A percentile compares a stretch with the other conserved stretches of the same genome.
These are phyloP conservation scores for Syncephalis fuscata DNA, from an alignment of 371 early-diverging fungal genomes.

Conservation along the genomic window DNA sequence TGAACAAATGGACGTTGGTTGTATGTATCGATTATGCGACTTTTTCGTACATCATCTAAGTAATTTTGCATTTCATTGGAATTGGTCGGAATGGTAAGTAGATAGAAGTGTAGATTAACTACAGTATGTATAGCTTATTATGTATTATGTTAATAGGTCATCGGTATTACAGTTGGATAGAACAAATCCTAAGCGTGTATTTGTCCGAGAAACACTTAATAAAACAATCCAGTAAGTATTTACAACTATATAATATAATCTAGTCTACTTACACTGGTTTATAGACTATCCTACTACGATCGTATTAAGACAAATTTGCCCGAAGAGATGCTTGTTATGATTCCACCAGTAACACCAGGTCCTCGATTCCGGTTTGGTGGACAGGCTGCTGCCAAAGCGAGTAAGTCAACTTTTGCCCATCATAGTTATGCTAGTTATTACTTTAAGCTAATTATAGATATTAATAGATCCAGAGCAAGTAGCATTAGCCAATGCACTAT, in stretches of 20 bases:
- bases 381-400: background rate
- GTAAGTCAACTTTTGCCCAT: background rate
- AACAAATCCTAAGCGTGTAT: slow-evolving; percentile 29
- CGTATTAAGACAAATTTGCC: slow-evolving; percentile 65
- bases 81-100: slow-evolving; percentile 71
- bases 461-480: too few species aligned
- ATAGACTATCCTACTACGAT: slow-evolving; percentile 75
- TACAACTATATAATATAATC: background rate
- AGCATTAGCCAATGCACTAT: too few species aligned
- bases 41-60: slow-evolving; percentile 86
- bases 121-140: background rate
- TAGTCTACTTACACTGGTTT: slow-evolving; percentile 6
- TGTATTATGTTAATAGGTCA: slow-evolving; percentile 16
- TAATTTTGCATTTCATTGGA: slow-evolving; percentile 85
- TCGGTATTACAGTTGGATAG: slow-evolving; percentile 19
- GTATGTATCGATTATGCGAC: slow-evolving; percentile 54
- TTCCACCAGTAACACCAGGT: slow-evolving; percentile 46
- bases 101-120: too few species aligned
- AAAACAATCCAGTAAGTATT: slow-evolving; percentile 32
- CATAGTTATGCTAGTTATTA: background rate
- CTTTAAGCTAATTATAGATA: background rate
- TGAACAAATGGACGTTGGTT: slow-evolving; percentile 69
- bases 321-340: slow-evolving; percentile 30
- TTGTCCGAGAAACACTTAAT: slow-evolving; percentile 70
- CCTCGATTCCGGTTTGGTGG: slow-evolving; percentile 45